phyloP scores from a whole-genome alignment of 2,329 filamentous ascomycete species.

The Xylariaceae sp. region DNA sequence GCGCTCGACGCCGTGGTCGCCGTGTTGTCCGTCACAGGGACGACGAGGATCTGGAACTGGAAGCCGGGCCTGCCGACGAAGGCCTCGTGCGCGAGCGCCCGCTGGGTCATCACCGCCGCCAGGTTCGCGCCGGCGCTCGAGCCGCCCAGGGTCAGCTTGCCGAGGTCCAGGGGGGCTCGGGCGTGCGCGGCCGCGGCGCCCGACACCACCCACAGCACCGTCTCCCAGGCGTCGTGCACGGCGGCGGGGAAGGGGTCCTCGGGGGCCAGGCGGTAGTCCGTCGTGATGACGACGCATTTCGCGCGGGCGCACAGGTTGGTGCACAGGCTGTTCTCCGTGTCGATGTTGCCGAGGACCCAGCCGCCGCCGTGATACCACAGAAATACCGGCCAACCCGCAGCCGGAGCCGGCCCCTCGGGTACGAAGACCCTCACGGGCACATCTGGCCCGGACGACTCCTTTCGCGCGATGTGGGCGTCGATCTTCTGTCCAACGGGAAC shows the following conservation, averaged over 20 bases:
- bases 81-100: conserved; percentile 28
- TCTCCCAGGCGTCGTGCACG: conserved; percentile 53
- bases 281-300: conserved; percentile 48
- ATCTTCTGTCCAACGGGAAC: background rate
- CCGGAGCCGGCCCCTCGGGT: conserved; percentile 38
- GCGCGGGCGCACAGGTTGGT: conserved; percentile 48
- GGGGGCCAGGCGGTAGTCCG: conserved; percentile 54
- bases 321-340: conserved; percentile 54
- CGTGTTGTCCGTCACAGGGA: conserved; percentile 56
- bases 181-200: conserved; percentile 26
- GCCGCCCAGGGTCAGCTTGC: conserved; percentile 42
- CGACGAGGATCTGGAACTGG: conserved; percentile 47
- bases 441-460: conserved; percentile 41
- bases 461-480: conserved; percentile 22
- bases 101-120: conserved; percentile 49
- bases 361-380: conserved; percentile 56
- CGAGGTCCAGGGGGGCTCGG: conserved; percentile 40
- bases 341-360: conserved; percentile 54
- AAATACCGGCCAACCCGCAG: conserved; percentile 49
- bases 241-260: conserved; percentile 54
- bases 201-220: conserved; percentile 41
- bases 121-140: conserved; percentile 51
- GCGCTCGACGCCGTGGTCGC: conserved; percentile 38
- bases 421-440: conserved; percentile 48
- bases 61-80: conserved; percentile 30